Percentiles rank a stretch among this genome's conserved stretches.
Conservation (phyloP, 139 green algal species). For the Choricystis sp. region DNA sequence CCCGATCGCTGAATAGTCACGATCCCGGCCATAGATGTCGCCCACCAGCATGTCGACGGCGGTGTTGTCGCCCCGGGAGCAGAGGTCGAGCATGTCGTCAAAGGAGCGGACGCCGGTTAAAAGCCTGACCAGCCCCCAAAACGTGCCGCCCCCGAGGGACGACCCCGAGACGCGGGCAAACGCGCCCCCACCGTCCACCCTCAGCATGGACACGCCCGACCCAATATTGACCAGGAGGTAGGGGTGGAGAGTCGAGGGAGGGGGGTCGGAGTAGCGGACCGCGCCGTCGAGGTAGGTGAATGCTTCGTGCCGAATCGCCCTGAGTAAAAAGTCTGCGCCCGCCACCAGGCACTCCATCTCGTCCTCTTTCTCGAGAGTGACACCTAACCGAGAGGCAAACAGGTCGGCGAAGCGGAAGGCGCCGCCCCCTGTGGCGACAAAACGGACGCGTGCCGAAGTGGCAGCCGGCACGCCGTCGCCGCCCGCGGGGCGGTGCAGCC, state of each 20-base stretch:
- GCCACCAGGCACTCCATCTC: conserved; percentile 85
- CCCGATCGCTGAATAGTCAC: conserved; percentile 84
- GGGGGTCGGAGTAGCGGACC: conserved; percentile 34
- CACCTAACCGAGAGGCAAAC: conserved; percentile 68
- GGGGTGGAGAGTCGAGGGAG: conserved; percentile 59
- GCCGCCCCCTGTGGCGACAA: conserved; percentile 57
- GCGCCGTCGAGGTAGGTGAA: conserved; percentile 65
- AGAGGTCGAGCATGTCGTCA: conserved; percentile 94
- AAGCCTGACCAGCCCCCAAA: conserved; percentile 88
- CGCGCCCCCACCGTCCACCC: conserved; percentile 33
- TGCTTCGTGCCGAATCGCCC: conserved; percentile 76
- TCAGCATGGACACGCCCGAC: conserved; percentile 86
- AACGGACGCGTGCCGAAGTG: conserved; percentile 25
- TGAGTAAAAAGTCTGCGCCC: conserved; percentile 91
- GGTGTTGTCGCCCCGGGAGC: conserved; percentile 66
- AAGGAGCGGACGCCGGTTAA: conserved; percentile 49
- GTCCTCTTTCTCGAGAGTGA: conserved; percentile 83
- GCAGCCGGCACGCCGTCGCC: conserved; percentile 7
- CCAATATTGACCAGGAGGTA: conserved; percentile 99
- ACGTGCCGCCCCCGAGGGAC: conserved; percentile 94
- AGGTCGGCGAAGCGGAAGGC: conserved; percentile 77
- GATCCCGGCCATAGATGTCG: conserved; percentile 88
- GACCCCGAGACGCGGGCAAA: conserved; percentile 51
- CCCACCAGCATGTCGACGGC: conserved; percentile 97
- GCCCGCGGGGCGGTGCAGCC: conserved; percentile 48